Percentiles rank a stretch among this genome's conserved stretches.
These are phyloP conservation scores for Suhomyces pyralidae DNA, from an alignment of 805 yeast genomes.

Conservation along the genomic window DNA sequence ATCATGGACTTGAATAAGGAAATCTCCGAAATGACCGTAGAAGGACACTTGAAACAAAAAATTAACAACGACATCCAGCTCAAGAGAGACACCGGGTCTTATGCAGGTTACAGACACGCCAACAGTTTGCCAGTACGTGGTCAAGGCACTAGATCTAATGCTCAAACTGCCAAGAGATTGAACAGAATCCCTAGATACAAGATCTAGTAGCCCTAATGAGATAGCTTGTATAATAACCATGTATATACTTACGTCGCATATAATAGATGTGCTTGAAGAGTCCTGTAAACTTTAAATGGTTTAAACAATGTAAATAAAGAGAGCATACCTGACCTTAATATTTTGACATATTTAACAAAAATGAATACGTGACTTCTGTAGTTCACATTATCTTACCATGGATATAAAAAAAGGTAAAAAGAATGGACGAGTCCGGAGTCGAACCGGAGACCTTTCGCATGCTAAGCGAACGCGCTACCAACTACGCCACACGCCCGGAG, in stretches of 20 bases:
- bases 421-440: constrained; percentile 71
- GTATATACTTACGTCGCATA: too few species aligned
- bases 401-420: constrained; percentile 12
- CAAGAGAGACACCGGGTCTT: constrained; percentile 79
- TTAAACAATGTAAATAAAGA: too few species aligned
- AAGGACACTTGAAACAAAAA: constrained; percentile 71
- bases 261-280: too few species aligned
- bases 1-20: constrained; percentile 85
- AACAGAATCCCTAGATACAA: constrained; percentile 65
- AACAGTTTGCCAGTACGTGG: constrained; percentile 68
- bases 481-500: constrained; percentile 75
- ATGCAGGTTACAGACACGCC: constrained; percentile 87
- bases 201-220: constrained; percentile 7
- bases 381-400: too few species aligned
- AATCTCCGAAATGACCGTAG: constrained; percentile 76
- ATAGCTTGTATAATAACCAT: neutral
- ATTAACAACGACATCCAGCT: constrained; percentile 73
- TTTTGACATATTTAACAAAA: too few species aligned
- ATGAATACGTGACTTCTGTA: too few species aligned
- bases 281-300: too few species aligned
- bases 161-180: constrained; percentile 82
- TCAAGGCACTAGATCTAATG: constrained; percentile 89
- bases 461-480: constrained; percentile 40
- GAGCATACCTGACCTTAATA: too few species aligned
- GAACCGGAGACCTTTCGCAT: constrained; percentile 78